A percentile compares a stretch with the other conserved stretches of the same genome.
Evolutionary conservation across 2,329 filamentous ascomycete species (phyloP).

Genomic region (Colletotrichum agaves): DNA sequence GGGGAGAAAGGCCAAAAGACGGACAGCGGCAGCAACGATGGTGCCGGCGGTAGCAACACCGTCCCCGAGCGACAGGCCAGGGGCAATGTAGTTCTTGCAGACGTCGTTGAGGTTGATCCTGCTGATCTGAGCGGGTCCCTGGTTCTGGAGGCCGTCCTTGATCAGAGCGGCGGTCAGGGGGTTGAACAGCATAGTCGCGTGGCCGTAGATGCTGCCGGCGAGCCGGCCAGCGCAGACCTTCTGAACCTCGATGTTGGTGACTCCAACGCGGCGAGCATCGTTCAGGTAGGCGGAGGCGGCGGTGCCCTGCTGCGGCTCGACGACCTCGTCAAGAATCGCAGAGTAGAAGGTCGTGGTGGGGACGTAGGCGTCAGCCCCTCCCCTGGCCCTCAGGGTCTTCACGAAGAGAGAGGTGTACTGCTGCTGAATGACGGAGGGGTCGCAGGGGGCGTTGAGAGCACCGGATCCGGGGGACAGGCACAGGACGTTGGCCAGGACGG

Average conservation of each 20-base stretch:
- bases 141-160: constrained; percentile 44
- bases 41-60: constrained; percentile 21
- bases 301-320: constrained; percentile 59
- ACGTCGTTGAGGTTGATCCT: constrained; percentile 14
- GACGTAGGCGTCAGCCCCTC: constrained; percentile 63
- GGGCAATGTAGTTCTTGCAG: constrained; percentile 27
- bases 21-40: constrained; percentile 4
- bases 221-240: constrained; percentile 50
- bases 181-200: constrained; percentile 59
- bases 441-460: constrained; percentile 30
- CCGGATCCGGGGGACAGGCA: constrained; percentile 22
- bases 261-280: constrained; percentile 55
- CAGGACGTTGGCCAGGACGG: constrained; percentile 37
- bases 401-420: constrained; percentile 56
- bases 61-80: constrained; percentile 19
- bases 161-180: constrained; percentile 49
- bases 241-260: constrained; percentile 62
- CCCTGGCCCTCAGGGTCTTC: constrained; percentile 51
- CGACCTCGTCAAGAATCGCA: constrained; percentile 59
- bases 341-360: constrained; percentile 66
- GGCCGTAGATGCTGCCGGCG: constrained; percentile 58
- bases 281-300: constrained; percentile 57
- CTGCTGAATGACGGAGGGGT: constrained; percentile 59
- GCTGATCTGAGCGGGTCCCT: constrained; percentile 6
- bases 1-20: constrained; percentile 22